Evolutionary conservation across 371 early-diverging fungal species (phyloP), one percentile per base, ranked within the genome.

Genomic region (Haplosporangium sp.): DNA sequence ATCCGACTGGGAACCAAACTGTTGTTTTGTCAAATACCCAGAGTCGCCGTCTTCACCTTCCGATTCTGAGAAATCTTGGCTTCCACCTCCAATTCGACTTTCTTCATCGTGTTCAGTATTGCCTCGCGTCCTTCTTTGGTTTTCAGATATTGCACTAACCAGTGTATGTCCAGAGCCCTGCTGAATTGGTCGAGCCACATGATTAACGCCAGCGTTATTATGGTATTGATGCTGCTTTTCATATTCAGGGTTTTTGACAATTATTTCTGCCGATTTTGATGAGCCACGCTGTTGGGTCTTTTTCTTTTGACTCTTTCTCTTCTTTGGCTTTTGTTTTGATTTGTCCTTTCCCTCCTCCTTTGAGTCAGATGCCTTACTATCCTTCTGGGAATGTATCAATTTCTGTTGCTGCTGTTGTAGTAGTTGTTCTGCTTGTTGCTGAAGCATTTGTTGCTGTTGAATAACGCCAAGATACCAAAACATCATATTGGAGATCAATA

Each of bases 401-500:
- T 56, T 55, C 35, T 64, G 72, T 52, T 71, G 65, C 20, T 67
- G 65, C 34, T 70, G 67, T 19, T 55, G 55, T 19, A 64, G 74
- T 10, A 59, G 59, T 4, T 61, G 59, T 1, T 65, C 71, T 38
- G 69, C n/a, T 2, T 61, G 65, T 48, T 75, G 75, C 35, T 75
- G 75, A n/a, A 38, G 57, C 38, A 68, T 11, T 47, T 76, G 78
- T 45, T 65, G 65, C 65, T 69, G 61, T 17, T 67, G 61, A 10
- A 61, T 63, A 76, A 84, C 82, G 55, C 88, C 74, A 9, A 98
- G 86, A 82, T 97, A 97, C 92, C 95, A 96, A 82, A 97, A 93
- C 97, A 98, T 96, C 82, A 97, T 89, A 72, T 98, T 98, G 35
- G 95, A 94, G 47, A 98, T 93, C 71, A 96, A 82, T 5, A 98